A percentile compares a stretch with the other conserved stretches of the same genome.
phyloP scores from a whole-genome alignment of 2,329 filamentous ascomycete species.

The Beauveria pseudobassiana region DNA sequence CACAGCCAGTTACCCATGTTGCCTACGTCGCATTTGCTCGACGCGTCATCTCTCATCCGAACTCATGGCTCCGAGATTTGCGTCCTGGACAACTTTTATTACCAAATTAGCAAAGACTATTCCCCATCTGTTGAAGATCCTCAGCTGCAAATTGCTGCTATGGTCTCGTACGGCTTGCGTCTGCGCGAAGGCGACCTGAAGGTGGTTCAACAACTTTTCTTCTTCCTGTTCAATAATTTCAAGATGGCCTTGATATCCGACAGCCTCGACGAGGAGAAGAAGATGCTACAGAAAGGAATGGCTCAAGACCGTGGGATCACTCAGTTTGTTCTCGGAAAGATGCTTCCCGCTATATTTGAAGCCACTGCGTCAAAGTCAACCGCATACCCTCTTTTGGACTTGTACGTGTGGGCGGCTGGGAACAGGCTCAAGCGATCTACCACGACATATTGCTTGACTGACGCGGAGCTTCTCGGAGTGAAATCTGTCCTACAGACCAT shows the following conservation, averaged over 20 bases:
- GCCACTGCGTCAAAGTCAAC: conserved; percentile 27
- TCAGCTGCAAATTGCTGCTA: conserved; percentile 46
- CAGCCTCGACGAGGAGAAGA: conserved; percentile 38
- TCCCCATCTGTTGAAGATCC: conserved; percentile 49
- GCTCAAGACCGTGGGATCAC: conserved; percentile 31
- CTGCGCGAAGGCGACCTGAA: conserved; percentile 44
- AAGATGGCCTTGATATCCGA: conserved; percentile 45
- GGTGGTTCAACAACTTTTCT: conserved; percentile 44
- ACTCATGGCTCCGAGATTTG: conserved; percentile 47
- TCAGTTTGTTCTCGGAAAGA: conserved; percentile 41
- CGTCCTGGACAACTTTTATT: conserved; percentile 47
- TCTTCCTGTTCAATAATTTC: conserved; percentile 50
- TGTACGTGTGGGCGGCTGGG: conserved; percentile 38
- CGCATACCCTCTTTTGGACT: conserved; percentile 42
- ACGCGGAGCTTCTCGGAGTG: conserved; percentile 1
- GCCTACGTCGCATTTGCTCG: conserved; percentile 45
- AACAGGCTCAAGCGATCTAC: conserved; percentile 24
- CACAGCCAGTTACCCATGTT: conserved; percentile 32
- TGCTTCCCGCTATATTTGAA: conserved; percentile 46
- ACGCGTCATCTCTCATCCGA: conserved; percentile 45
- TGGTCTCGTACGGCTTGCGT: conserved; percentile 48
- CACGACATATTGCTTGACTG: conserved; percentile 15
- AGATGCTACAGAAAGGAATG: conserved; percentile 42
- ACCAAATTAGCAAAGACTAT: conserved; percentile 48
- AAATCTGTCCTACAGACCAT: conserved; percentile 15